Base-by-base conservation (phyloP, 371 early-diverging fungal genomes). In the Mucor racemosus region DNA sequence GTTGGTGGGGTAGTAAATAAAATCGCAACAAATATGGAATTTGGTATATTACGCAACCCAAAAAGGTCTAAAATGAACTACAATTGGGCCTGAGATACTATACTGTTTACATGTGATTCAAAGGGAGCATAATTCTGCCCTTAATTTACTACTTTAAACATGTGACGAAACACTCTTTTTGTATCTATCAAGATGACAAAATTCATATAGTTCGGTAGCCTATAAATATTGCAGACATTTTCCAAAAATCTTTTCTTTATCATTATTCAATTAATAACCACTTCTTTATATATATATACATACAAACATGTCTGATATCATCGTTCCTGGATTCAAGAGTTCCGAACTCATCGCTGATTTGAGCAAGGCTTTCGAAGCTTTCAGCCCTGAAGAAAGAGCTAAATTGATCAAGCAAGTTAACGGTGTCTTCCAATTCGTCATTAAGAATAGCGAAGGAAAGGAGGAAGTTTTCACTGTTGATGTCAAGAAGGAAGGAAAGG, bases 371-470 rank as follows among this genome's bases (percentile, higher is more conserved):
- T 77, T 82, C 58, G 74, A 76, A 17, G 39, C 31, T 15, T 72
- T 71, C 64, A 63, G 58, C 41, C 44, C 68, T n/a, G 80, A 78
- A 41, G 78, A 82, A 42, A 75, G 71, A 76, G 73, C 73, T 60
- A 76, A 79, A 69, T 61, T 82, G 6, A 67, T 80, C 64, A 82
- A 82, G 58, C 78, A 82, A 71, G 89, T 89, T 67, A 95, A 95
- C 66, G 94, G 92, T 53, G 73, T 94, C 36, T 95, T 95, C 84
- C 90, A 94, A 76, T 90, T 97, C 68, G 88, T 92, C 64, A 84
- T 96, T 75, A 87, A 87, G 68, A 88, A 87, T 58, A 54, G 55
- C 26, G 82, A 86, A 62, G 89, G 88, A 36, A 83, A 88, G 68
- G 86, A 88, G 50, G 89, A 91, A 55, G 82, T 85, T 41, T 94